Base-by-base conservation (phyloP, 1,284 basidiomycete species). In the Austroboletus niveus region DNA sequence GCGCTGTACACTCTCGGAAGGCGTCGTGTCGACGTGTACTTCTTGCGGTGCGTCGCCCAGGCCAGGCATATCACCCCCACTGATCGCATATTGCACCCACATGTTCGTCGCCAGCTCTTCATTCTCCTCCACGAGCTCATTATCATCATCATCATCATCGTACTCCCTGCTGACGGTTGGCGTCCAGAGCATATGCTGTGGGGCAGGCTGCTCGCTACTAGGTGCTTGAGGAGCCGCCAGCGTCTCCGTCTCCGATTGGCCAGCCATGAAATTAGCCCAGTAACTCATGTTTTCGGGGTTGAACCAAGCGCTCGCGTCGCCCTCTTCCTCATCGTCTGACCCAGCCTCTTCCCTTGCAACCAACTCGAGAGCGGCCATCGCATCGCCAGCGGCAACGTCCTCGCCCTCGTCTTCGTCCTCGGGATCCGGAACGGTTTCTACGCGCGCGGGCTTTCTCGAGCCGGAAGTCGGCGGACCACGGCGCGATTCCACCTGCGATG, bases 141-240 rank as follows among this genome's bases (percentile, higher is more conserved):
- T 64, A 2, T 67, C 67, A 2, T 63, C 64, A 0, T 53, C 66
- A 2, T 67, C 67, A 2, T 63, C 64, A 0, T 64, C 65, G 31
- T 55, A 62, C 32, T 60, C 60, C 27, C 41, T 53, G 15, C 24
- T 22, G 20, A 53, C 49, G 12, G 57, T 58, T 1, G 73, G 72
- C 31, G 63, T 73, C 72, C 73, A 73, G 42, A 61, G 56, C 5
- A 56, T 69, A 12, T 73, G 72, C 47, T 67, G 8, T 2, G 8
- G 8, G 38, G 17, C 58, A 24, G 52, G 48, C 38, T 54, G 57
- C 35, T 53, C 54, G 29, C 29, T 8, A n/a, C 6, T 38, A 15
- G 51, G 47, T 24, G 38, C 29, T 12, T 54, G 55, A n/a, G 53
- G 36, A 14, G 48, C 45, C 29, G 14, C 43, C 42, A 49, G 52